Base-by-base conservation (phyloP, 2,329 filamentous ascomycete species). In the Claviceps pazoutovae region DNA sequence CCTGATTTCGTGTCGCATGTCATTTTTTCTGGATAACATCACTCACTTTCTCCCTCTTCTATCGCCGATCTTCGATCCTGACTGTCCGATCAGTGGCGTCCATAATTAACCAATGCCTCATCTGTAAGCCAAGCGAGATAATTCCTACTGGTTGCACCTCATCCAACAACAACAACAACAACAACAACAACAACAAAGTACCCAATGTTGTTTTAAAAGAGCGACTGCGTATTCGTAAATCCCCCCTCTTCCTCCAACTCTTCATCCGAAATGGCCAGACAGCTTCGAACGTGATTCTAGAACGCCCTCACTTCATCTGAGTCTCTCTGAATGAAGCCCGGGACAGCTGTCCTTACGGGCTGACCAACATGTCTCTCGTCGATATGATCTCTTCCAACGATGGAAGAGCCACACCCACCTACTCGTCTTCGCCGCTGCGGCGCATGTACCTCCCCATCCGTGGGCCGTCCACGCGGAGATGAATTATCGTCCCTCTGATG, bases 241-340 rank as follows among this genome's bases (percentile, higher is more conserved):
- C 16, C n/a, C 2, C 46, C 16, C 14, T 41, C 41, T 17, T 36
- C 41, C 4, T 62, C 60, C n/a, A 64, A 21, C 19, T 66, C 64
- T 2, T 64, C 59, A 30, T 67, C 63, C 14, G 62, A 56, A 36
- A 66, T 59, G 50, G 60, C 58, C 8, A 68, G 59, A 34, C 57
- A 55, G 7, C 52, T 51, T 19, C 65, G 60, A 19, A 67, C 62
- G 54, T 60, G 55, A 9, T 56, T 52, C 66, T 63, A 68, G 49
- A 66, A 66, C 50, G 61, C 55, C 26, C 51, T 41, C n/a, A 62
- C 61, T n/a, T 65, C 63, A 21, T 54, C 51, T 11, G 59, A 54
- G 44, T 58, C 50, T 49, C 59, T 47, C 26, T 53, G 46, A 17
- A 55, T n/a, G 4, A 51, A 46, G 14, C 7, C 13, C 26, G 19